phyloP scores from a whole-genome alignment of 2,329 filamentous ascomycete genomes.

The Phyllachora maydis region DNA sequence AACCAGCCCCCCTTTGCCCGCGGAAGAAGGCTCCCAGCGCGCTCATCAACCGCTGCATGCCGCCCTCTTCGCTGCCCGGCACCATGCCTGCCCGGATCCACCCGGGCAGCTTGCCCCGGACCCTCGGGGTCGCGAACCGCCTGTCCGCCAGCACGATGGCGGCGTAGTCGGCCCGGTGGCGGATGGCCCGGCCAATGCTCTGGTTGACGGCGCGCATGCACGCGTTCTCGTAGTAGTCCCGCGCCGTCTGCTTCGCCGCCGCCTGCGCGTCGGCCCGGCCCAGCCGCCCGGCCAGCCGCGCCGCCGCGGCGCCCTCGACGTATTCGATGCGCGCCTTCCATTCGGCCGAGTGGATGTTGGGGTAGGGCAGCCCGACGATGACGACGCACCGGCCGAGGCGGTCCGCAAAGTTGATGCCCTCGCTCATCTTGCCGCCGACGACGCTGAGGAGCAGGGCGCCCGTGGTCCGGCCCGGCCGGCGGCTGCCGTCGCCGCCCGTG shows the following conservation, averaged over 20 bases:
- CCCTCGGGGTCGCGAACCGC: slow-evolving; percentile 53
- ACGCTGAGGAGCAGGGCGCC: slow-evolving; percentile 68
- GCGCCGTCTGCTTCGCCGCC: slow-evolving; percentile 32
- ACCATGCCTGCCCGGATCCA: slow-evolving; percentile 67
- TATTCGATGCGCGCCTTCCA: slow-evolving; percentile 89
- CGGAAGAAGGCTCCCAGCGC: slow-evolving; percentile 36
- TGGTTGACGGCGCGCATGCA: slow-evolving; percentile 97
- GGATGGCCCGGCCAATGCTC: slow-evolving; percentile 79
- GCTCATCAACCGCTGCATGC: slow-evolving; percentile 36
- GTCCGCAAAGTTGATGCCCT: slow-evolving; percentile 97
- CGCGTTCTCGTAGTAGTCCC: slow-evolving; percentile 80
- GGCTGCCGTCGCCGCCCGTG: neutral
- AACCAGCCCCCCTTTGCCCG: slow-evolving; percentile 4
- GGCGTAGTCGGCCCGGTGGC: slow-evolving; percentile 76
- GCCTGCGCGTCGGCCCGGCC: slow-evolving; percentile 10
- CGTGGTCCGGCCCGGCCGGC: too few species aligned
- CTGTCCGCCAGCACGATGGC: slow-evolving; percentile 71
- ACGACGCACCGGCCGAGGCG: slow-evolving; percentile 71
- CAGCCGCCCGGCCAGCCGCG: slow-evolving; percentile 10
- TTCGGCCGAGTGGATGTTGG: slow-evolving; percentile 72
- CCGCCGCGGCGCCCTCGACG: slow-evolving; percentile 40
- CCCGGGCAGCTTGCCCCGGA: slow-evolving; percentile 60
- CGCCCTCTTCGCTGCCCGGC: slow-evolving; percentile 16
- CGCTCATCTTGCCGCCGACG: slow-evolving; percentile 83
- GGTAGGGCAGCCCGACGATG: slow-evolving; percentile 83